Percentiles rank a stretch among this genome's conserved stretches.
These are phyloP conservation scores for Chytridiales sp. DNA, from an alignment of 371 early-diverging fungal genomes.

Conservation along the genomic window DNA sequence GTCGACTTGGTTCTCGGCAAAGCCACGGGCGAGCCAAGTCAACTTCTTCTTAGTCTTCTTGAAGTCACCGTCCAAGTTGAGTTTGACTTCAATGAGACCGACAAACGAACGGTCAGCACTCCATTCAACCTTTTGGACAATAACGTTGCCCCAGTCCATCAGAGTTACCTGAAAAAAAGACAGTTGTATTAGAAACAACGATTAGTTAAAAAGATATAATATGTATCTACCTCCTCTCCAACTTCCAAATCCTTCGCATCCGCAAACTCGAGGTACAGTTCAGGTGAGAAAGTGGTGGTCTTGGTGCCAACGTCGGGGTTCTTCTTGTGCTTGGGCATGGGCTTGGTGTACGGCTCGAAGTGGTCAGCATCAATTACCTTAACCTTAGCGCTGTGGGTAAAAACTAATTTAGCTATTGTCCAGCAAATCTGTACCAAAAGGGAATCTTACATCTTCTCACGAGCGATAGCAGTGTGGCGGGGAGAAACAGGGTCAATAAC, in stretches of 20 bases:
- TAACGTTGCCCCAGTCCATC: constrained; percentile 99
- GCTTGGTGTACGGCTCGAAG: constrained; percentile 56
- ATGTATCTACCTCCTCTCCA: constrained; percentile 79
- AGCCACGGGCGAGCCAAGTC: constrained; percentile 84
- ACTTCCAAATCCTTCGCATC: constrained; percentile 83
- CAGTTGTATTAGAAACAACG: background rate
- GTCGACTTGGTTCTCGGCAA: constrained; percentile 39
- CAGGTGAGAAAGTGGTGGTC: constrained; percentile 73
- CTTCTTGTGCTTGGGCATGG: constrained; percentile 91
- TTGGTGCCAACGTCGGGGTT: constrained; percentile 91
- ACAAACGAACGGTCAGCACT: constrained; percentile 32
- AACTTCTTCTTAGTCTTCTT: constrained; percentile 99
- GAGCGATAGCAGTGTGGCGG: constrained; percentile 83
- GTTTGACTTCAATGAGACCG: constrained; percentile 45
- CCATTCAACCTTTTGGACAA: constrained; percentile 68
- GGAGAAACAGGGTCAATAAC: constrained; percentile 95
- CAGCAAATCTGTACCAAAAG: background rate
- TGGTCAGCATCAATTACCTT: constrained; percentile 59
- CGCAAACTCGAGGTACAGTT: constrained; percentile 83
- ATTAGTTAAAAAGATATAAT: background rate
- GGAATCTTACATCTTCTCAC: constrained; percentile 55
- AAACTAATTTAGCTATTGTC: background rate
- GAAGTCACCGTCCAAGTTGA: constrained; percentile 95
- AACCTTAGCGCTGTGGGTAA: constrained; percentile 55
- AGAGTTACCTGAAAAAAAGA: constrained; percentile 69